These are phyloP conservation scores for Aspergillus luchuensis DNA, from an alignment of 2,329 filamentous ascomycete genomes.

Conservation along the genomic window DNA sequence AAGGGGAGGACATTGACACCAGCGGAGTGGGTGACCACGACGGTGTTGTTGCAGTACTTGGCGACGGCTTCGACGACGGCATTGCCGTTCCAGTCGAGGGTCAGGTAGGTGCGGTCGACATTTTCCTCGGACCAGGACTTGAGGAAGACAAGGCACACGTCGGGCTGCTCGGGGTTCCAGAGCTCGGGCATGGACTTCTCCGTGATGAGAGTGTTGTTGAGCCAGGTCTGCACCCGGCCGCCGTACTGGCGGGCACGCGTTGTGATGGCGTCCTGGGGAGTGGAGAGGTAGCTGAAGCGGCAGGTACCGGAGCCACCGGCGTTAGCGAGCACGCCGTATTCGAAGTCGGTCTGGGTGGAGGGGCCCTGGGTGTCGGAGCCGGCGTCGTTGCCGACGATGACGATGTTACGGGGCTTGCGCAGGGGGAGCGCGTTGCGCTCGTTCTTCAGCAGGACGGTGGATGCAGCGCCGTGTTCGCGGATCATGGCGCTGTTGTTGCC, in stretches of 20 bases:
- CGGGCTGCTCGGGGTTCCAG: conserved; percentile 37
- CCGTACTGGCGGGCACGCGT: conserved; percentile 25
- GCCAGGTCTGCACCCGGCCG: conserved; percentile 24
- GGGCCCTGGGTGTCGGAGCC: conserved; percentile 34
- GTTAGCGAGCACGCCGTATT: conserved; percentile 21
- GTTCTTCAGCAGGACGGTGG: conserved; percentile 70
- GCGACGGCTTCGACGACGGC: conserved; percentile 81
- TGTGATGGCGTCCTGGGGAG: conserved; percentile 34
- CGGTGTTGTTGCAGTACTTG: conserved; percentile 73
- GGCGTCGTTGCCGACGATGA: conserved; percentile 55
- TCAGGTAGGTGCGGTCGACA: conserved; percentile 65
- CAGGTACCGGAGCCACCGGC: conserved; percentile 24
- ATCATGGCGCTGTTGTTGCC: conserved; percentile 69
- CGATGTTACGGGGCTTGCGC: conserved; percentile 49
- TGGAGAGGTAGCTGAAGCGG: conserved; percentile 29
- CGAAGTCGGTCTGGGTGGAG: conserved; percentile 14
- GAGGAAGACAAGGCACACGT: conserved; percentile 71
- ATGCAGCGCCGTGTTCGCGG: conserved; percentile 71
- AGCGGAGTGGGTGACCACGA: conserved; percentile 80
- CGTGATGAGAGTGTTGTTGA: conserved; percentile 25
- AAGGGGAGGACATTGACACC: conserved; percentile 65
- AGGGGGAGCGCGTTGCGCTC: conserved; percentile 52
- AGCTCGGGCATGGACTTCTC: conserved; percentile 8
- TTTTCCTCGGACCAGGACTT: conserved; percentile 80
- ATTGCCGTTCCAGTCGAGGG: conserved; percentile 70